These are phyloP conservation scores for Ambrosiella beaveri DNA, from an alignment of 2,329 filamentous ascomycete genomes.

Conservation along the genomic window DNA sequence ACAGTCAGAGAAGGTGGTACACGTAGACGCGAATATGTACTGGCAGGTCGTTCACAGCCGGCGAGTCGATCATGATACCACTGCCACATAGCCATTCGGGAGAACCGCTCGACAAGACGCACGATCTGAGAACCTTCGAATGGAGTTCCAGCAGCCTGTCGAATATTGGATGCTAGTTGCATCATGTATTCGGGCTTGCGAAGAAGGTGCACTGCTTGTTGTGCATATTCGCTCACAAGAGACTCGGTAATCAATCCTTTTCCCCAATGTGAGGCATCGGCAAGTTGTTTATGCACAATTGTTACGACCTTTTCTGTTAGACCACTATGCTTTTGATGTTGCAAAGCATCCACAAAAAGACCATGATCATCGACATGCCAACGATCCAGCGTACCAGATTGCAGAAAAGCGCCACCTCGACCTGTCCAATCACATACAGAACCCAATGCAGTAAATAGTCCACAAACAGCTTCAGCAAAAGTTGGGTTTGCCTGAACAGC, in stretches of 20 bases:
- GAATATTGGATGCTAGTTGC: constrained; percentile 26
- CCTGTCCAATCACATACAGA: constrained; percentile 92
- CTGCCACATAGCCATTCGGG: constrained; percentile 58
- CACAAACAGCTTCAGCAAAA: constrained; percentile 93
- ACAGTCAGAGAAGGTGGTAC: constrained; percentile 57
- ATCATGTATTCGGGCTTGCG: constrained; percentile 20
- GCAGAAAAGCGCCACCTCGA: constrained; percentile 67
- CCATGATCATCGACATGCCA: constrained; percentile 86
- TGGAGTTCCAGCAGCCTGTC: constrained; percentile 50
- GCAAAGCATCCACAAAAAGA: constrained; percentile 58
- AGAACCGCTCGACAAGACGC: constrained; percentile 67
- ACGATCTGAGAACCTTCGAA: constrained; percentile 84
- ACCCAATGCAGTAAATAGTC: constrained; percentile 83
- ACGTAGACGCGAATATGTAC: constrained; percentile 52
- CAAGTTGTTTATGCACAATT: constrained; percentile 76
- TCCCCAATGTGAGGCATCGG: constrained; percentile 77
- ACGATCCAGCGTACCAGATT: constrained; percentile 57
- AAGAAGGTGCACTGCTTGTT: constrained; percentile 28
- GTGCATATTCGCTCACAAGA: constrained; percentile 31
- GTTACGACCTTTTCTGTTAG: constrained; percentile 82
- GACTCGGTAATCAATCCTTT: constrained; percentile 45
- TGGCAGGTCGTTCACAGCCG: constrained; percentile 35
- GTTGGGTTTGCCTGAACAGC: constrained; percentile 85
- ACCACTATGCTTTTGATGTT: constrained; percentile 46
- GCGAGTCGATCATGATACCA: constrained; percentile 76